Base-by-base conservation (phyloP, 2,329 filamentous ascomycete genomes). In the Clonostachys sp. region DNA sequence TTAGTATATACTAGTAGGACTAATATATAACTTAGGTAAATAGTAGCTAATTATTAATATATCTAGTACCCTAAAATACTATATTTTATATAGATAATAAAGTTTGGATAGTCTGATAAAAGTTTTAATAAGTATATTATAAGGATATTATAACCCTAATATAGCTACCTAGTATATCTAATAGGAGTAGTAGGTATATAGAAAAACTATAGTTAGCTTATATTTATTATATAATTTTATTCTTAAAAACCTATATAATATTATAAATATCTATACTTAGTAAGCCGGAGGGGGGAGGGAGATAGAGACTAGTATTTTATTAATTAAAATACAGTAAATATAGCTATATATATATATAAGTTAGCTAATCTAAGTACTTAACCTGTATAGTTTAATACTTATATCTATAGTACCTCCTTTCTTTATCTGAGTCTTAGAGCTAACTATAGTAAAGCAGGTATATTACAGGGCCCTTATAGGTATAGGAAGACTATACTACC, bases 81-180 rank as follows among this genome's bases (percentile, higher is more conserved):
- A 36, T 10, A 36, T n/a, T n/a, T 36, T 36, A 36, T 36, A 10
- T 36, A 10, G 10, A 36, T 10, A 36, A n/a, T 36, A 41, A 41
- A 41, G 40, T 41, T n/a, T n/a, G n/a, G n/a, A 41, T 41, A 41
- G 12, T 41, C 18, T 41, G n/a, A 36, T 10, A 36, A 36, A 36
- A 36, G 34, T 36, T 41, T 13, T 41, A 41, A 41, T 13, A 13
- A 41, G 18, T 36, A 36, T 36, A 36, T 36, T 36, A 36, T 36
- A 36, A 41, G 12, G 18, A 13, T 41, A 13, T 10, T 41, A 41
- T 1, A 65, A 63, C 0, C 70, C 63, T 41, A 41, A 13, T 13
- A 13, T 41, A 41, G 18, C 12, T n/a, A n/a, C n/a, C n/a, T n/a
- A n/a, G n/a, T n/a, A n/a, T n/a, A n/a, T n/a, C n/a, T n/a, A n/a